Evolutionary conservation across 2,329 filamentous ascomycete species (phyloP).

Genomic region (Aspergillus japonicus): DNA sequence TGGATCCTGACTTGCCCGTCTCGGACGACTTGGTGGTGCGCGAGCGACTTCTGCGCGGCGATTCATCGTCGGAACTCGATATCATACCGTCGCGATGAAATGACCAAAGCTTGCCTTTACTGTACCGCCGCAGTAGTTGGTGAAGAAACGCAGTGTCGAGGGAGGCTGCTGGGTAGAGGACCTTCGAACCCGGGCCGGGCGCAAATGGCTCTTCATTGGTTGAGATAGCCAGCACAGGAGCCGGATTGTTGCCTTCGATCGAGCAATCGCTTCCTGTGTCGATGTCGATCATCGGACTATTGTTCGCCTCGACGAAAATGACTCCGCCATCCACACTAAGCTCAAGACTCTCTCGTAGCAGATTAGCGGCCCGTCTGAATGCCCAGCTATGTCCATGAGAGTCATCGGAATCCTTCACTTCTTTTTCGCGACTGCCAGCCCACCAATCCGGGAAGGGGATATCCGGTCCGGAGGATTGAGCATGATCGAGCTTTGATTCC

Average conservation of each 20-base stretch:
- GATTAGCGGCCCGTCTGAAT: conserved; percentile 49
- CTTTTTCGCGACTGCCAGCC: conserved; percentile 27
- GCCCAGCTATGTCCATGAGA: conserved; percentile 42
- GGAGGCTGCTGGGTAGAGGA: conserved; percentile 29
- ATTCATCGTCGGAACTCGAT: conserved; percentile 48
- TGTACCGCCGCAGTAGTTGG: conserved; percentile 45
- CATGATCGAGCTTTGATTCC: conserved; percentile 29
- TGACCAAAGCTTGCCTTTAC: conserved; percentile 50
- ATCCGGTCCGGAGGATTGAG: conserved; percentile 25
- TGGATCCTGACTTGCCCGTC: conserved; percentile 21
- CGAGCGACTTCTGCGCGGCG: conserved; percentile 17
- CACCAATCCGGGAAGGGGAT: conserved; percentile 36
- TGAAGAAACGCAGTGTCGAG: conserved; percentile 34
- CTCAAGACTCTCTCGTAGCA: conserved; percentile 50
- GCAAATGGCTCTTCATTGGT: conserved; percentile 39
- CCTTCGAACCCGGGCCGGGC: conserved; percentile 29
- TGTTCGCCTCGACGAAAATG: conserved; percentile 36
- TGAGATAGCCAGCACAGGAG: conserved; percentile 35
- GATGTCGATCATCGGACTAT: conserved; percentile 26
- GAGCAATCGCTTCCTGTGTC: conserved; percentile 34
- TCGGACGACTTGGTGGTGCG: conserved; percentile 17
- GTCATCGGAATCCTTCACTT: conserved; percentile 29
- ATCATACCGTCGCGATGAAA: conserved; percentile 46
- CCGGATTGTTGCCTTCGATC: conserved; percentile 27
- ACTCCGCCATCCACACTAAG: conserved; percentile 49